Percentiles rank a stretch among this genome's conserved stretches.
Conservation (phyloP, 805 yeast genomes). For the Candida vartiovaarae region DNA sequence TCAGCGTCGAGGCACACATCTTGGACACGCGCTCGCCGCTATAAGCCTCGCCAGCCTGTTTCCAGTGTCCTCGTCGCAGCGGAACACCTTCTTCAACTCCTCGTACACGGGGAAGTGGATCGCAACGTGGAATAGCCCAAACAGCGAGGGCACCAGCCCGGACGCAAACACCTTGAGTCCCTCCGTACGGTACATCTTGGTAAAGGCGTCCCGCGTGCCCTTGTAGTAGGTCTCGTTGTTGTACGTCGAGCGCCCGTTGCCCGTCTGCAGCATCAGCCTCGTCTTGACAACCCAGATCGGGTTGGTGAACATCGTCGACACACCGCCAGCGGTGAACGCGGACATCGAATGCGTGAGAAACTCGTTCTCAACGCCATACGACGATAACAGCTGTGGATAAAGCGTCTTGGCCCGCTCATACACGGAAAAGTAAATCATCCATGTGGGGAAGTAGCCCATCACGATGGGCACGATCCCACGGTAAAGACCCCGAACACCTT, state of each 20-base stretch:
- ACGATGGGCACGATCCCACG: constrained; percentile 90
- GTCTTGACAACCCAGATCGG: constrained; percentile 99
- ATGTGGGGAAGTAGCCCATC: constrained; percentile 91
- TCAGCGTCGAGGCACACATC: constrained; percentile 79
- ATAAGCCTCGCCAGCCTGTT: constrained; percentile 37
- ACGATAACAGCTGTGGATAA: constrained; percentile 36
- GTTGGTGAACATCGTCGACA: constrained; percentile 77
- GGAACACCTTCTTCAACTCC: constrained; percentile 52
- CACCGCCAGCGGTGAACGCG: constrained; percentile 86
- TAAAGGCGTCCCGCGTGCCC: constrained; percentile 81
- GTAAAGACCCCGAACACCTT: constrained; percentile 78
- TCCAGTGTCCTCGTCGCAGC: constrained; percentile 21
- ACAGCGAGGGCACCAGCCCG: constrained; percentile 83
- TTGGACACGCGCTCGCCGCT: constrained; percentile 72
- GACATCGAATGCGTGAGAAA: constrained; percentile 36
- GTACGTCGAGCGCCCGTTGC: constrained; percentile 15
- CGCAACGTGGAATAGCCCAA: constrained; percentile 91
- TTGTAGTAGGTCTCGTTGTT: constrained; percentile 38
- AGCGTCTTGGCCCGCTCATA: constrained; percentile 70
- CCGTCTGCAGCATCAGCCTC: constrained; percentile 79
- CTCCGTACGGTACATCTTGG: constrained; percentile 69
- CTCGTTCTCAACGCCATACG: constrained; percentile 21
- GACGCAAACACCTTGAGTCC: constrained; percentile 79
- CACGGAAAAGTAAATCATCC: constrained; percentile 92
- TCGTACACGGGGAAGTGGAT: constrained; percentile 95